phyloP scores from a whole-genome alignment of 2,329 filamentous ascomycete species.

The Talaromyces piceae region DNA sequence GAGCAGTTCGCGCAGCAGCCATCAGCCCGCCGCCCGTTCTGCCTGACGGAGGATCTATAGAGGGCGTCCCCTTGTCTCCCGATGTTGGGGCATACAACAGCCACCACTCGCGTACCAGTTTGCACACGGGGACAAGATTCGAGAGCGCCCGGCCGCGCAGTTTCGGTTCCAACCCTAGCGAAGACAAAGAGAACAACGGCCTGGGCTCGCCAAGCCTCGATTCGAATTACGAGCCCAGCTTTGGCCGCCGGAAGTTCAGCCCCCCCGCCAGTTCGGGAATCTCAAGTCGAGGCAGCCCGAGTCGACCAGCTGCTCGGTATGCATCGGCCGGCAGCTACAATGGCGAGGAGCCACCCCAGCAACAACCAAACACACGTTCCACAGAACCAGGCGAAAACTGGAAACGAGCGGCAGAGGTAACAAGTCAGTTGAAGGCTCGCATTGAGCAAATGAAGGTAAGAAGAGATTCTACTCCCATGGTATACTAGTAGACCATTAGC shows the following conservation, averaged over 20 bases:
- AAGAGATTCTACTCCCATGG: conserved; percentile 13
- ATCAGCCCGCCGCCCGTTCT: conserved; percentile 29
- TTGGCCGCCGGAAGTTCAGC: conserved; percentile 37
- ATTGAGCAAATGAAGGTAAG: conserved; percentile 95
- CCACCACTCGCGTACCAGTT: conserved; percentile 24
- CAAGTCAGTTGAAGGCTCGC: conserved; percentile 89
- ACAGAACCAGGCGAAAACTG: conserved; percentile 74
- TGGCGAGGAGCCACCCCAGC: conserved; percentile 24
- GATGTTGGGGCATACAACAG: conserved; percentile 25
- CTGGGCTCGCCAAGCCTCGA: conserved; percentile 32
- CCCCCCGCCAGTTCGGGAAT: conserved; percentile 32
- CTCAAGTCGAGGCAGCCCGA: conserved; percentile 32
- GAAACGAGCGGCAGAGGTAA: conserved; percentile 95
- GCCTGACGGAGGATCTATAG: conserved; percentile 46
- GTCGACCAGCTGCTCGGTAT: conserved; percentile 23
- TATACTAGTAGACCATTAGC: background rate
- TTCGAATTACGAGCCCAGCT: conserved; percentile 13
- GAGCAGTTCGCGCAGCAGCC: conserved; percentile 37
- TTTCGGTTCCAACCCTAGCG: conserved; percentile 49
- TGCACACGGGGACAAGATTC: conserved; percentile 33
- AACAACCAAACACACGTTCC: conserved; percentile 21
- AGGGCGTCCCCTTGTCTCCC: conserved; percentile 39
- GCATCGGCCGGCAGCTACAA: conserved; percentile 27
- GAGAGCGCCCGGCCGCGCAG: conserved; percentile 35
- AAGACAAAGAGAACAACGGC: conserved; percentile 66